Conservation (phyloP, 1,284 basidiomycete genomes). For the Rhodotorula sp. region DNA sequence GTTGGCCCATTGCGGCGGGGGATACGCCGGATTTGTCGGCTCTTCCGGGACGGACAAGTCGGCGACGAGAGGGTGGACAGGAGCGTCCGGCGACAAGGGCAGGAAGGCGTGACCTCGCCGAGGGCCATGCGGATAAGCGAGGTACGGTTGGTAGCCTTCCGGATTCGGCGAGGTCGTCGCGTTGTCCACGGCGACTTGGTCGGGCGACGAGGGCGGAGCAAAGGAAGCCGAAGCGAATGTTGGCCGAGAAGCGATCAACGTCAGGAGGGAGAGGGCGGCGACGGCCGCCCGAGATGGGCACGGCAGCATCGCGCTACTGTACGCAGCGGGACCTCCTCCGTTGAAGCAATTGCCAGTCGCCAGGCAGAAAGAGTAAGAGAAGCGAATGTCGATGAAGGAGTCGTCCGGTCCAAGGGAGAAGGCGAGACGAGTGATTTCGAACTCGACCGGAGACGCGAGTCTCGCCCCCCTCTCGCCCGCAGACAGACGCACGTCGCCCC, state of each 20-base stretch:
- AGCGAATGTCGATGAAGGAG: too few species aligned
- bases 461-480: too few species aligned
- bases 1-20: slow-evolving; percentile 8
- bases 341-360: too few species aligned
- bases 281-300: neutral
- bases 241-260: neutral
- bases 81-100: neutral
- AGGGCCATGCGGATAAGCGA: slow-evolving; percentile 5
- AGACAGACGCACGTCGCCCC: neutral
- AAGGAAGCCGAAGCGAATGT: neutral
- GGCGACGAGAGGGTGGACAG: neutral
- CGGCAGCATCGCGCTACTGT: neutral
- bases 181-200: neutral
- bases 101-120: slow-evolving; percentile 11
- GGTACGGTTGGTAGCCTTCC: slow-evolving; percentile 13
- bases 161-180: neutral
- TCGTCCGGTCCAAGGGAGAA: neutral
- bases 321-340: neutral
- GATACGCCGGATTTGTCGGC: slow-evolving; percentile 15
- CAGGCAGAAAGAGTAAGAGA: too few species aligned
- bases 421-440: neutral
- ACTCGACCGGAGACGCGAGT: neutral
- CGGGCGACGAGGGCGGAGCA: neutral
- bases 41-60: slow-evolving; percentile 1
- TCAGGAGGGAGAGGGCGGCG: neutral